Base-by-base conservation (phyloP, 352 stramenopile species). In the Plasmopara halstedii region DNA sequence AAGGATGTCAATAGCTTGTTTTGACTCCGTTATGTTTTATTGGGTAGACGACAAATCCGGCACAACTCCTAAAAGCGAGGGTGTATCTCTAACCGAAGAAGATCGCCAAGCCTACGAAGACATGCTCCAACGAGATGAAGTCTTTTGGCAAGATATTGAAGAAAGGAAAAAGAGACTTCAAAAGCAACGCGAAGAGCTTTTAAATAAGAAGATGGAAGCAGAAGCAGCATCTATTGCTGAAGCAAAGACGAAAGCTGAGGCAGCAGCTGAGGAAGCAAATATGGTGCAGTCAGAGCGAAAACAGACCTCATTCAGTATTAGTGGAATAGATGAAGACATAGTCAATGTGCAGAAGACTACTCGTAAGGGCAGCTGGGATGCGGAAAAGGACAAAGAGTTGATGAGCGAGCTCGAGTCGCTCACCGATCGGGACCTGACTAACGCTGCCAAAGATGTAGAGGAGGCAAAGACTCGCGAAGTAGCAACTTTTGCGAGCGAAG, bases 111-210 rank as follows among this genome's bases (percentile, higher is more conserved):
- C 79, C 22, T 94, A 94, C 25, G 82, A 94, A 59, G 77, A 91
- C 23, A 94, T 94, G 82, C 63, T 94, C 48, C 75, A 89, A 43
- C 76, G 81, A 10, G 82, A 94, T 47, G 79, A 91, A 55, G 69
- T 73, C 3, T 94, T 94, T 46, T 94, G 82, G 82, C 70, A 66
- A 13, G 82, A 91, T 22, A 94, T 94, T 50, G 82, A 89, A 50
- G 73, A 75, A 26, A 56, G 82, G 21, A 94, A 94, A 43, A 70
- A 69, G 29, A 53, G 79, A 8, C 56, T 89, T 14, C 70, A 89
- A 57, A 81, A 76, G 46, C 54, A 79, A 50, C 77, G 78, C 21
- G 77, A 89, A 42, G 74, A 87, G 23, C 75, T 86, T 39, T 17
- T 69, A 15, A 70, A 73, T 46, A 88, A 82, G 42, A 65, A 85